Evolutionary conservation across 139 green algal genomes (phyloP), one percentile per base, ranked within the genome.

Genomic region (Medakamo hakoo): DNA sequence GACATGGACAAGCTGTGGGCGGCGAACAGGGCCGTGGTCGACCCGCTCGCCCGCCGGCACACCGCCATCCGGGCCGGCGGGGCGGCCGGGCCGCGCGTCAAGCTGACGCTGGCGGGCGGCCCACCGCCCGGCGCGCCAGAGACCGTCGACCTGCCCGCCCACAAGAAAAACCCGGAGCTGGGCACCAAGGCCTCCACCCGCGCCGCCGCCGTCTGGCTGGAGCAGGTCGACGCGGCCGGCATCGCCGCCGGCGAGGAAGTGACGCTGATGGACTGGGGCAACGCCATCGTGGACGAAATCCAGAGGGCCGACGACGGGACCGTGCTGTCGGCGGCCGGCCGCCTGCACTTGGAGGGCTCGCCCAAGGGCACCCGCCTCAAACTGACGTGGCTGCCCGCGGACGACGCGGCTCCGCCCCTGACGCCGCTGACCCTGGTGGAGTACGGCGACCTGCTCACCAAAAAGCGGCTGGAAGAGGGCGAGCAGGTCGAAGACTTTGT

Each of bases 1-100:
- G 88, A 97, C 76, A 97, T 89, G 93, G 93, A 98, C 80, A 98
- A 98, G 82, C 85, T 99, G 40, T 99, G 93, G 93, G 80, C 86
- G 24, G 92, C 98, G 72, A 99, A 99, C 85, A 98, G 98, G 78
- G 84, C 83, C 49, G 30, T 92, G 3, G 88, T 93, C 21, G 87
- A 93, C 79, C 84, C 86, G 0, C 71, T 90, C 1, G 84, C 74
- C 71, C 80, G 87, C 4, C 77, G 90, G 18, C 93, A 98, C 80
- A 95, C 89, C 2, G 88, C 86, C 1, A 73, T 99, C 40, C 67
- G 79, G 56, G 32, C 52, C 2, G 59, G 66, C 2, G 70, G 64
- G 0, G 40, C 60, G 20, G n/a, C n/a, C n/a, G n/a, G n/a, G n/a
- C n/a, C n/a, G n/a, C n/a, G n/a, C n/a, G 82, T 91, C 63, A 58